Base-by-base conservation (phyloP, 805 yeast species). In the Sungouiella blattae region DNA sequence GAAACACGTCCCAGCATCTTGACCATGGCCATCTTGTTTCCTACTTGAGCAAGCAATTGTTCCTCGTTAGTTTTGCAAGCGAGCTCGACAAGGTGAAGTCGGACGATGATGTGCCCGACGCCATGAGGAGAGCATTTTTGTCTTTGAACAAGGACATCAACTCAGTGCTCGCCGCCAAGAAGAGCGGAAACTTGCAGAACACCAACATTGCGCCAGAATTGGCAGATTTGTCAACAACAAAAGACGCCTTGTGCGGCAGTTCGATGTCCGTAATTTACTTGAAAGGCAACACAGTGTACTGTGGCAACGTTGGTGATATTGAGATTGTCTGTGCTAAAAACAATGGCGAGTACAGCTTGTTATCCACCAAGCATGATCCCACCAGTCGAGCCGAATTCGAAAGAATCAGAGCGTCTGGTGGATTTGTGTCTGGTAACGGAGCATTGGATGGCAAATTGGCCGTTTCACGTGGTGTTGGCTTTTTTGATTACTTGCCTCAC, bases 391-490 rank as follows among this genome's bases (percentile, higher is more conserved):
- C 68, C 28, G 94, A 87, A 48, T 84, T 84, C 49, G 95, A 88
- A 53, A 69, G 96, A 48, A 86, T 93, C 31, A 71, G 98, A 50
- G 84, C 85, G 2, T 78, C 94, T 16, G 98, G 98, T 35, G 98
- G 98, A 1, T 83, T 75, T 56, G 95, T 93, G 8, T 77, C 86
- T 7, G 83, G 85, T 13, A 84, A 83, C 50, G 96, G 91, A 35
- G 80, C 83, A 42, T 71, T 88, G 29, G 96, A 91, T 57, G 94
- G 94, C 26, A 80, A 77, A 18, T 72, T 87, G 11, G 81, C 79
- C 32, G 85, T 88, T 32, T 86, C 96, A 1, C 75, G 98, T 49
- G 95, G 96, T 21, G 89, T 87, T 35, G 99, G 99, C 0, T 89
- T 84, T 54, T 83, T 83, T 57, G 83, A 84, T 46, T 71, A 83